Conservation (phyloP, 164 flowering plant genomes). For the Vitis rupestris region DNA sequence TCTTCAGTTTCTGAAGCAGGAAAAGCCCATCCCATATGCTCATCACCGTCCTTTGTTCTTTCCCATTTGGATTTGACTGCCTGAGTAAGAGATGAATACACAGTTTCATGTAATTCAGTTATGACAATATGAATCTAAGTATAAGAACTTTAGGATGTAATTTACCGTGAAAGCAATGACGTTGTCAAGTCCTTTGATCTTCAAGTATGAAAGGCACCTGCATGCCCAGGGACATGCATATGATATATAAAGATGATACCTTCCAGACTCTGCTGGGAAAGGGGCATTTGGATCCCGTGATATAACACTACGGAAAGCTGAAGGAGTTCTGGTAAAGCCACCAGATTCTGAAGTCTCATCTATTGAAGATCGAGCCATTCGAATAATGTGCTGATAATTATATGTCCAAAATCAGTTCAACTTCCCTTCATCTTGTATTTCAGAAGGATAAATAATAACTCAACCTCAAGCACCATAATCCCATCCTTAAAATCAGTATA, state of each 20-base stretch:
- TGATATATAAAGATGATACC: slow-evolving; percentile 74
- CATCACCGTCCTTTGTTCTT: slow-evolving; percentile 80
- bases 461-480: too few relatives aligned
- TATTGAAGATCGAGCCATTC: slow-evolving; percentile 63
- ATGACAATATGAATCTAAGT: not conserved
- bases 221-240: slow-evolving; percentile 87
- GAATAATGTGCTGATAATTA: slow-evolving; percentile 23
- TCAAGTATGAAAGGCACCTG: slow-evolving; percentile 63
- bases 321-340: slow-evolving; percentile 58
- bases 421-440: too few relatives aligned
- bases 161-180: slow-evolving; percentile 62
- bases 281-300: slow-evolving; percentile 49
- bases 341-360: slow-evolving; percentile 65
- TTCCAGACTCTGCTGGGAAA: slow-evolving; percentile 61
- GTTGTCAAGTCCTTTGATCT: slow-evolving; percentile 64
- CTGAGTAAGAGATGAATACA: slow-evolving; percentile 29
- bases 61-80: slow-evolving; percentile 82
- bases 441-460: too few relatives aligned
- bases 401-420: too few relatives aligned
- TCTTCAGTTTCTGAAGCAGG: slow-evolving; percentile 62
- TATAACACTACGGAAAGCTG: slow-evolving; percentile 59
- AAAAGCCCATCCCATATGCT: slow-evolving; percentile 97
- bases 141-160: not conserved
- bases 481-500: too few relatives aligned
- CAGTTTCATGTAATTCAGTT: too few relatives aligned